Base-by-base conservation (phyloP, 768 basidiomycete genomes). In the Basidioascus undulatus region DNA sequence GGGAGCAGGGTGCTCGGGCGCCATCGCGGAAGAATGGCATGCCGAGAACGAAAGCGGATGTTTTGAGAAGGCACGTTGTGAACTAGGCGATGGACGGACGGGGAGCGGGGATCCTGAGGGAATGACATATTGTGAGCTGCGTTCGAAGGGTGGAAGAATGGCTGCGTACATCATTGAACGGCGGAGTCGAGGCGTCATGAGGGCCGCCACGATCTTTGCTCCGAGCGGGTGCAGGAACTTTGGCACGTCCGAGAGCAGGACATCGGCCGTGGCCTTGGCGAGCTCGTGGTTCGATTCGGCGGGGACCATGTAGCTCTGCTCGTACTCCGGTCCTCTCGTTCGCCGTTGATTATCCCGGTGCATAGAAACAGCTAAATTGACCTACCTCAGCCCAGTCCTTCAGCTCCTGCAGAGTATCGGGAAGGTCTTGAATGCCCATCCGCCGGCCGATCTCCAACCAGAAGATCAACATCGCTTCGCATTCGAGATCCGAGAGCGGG, bases 381-480 rank as follows among this genome's bases (percentile, higher is more conserved):
- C 57, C 27, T 40, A 65, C 66, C 49, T 47, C 43, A n/a, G 58
- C 51, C 66, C 65, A 68, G 5, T 45, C 50, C 10, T 45, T 44
- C 40, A 68, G 47, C 3, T 51, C 62, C 15, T 62, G 57, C 12
- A 61, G 31, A 3, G 57, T 59, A 2, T 56, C 56, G 2, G 67
- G 68, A 31, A 70, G 65, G 46, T 63, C 59, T 34, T 54, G 47
- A 37, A 70, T 68, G 6, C 58, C 55, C 67, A 70, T 68, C 36
- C 60, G 53, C 31, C 50, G 48, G 4, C 67, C 67, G 12, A 68
- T 58, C 45, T 67, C 66, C 1, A 35, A 32, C 66, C 67, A 70
- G 44, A 47, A 48, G 3, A 51, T 51, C 41, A 55, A 67, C 21
- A 49, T 43, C 26, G 58, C 61, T 35, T 67, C 54, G 16, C 53